phyloP scores from a whole-genome alignment of 179 eudicot genomes.

The Patellifolia procumbens region DNA sequence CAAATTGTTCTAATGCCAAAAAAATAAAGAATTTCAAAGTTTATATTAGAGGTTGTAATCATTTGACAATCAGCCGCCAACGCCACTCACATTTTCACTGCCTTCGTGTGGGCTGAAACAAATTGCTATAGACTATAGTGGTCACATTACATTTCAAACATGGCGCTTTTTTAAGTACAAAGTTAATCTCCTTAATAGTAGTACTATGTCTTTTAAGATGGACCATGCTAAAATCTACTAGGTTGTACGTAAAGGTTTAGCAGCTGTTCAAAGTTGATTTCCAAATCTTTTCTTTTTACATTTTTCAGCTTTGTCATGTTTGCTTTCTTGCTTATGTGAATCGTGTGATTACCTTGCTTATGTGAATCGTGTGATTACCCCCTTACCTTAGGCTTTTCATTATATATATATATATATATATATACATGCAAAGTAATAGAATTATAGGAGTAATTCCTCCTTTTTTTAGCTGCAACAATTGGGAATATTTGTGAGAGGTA shows the following conservation, averaged over 20 bases:
- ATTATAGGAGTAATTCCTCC: too few species aligned
- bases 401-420: too few species aligned
- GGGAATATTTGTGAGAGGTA: too few species aligned
- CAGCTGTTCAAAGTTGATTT: slow-evolving; percentile 28
- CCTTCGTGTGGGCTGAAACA: not conserved
- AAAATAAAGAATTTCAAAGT: too few species aligned
- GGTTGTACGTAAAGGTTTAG: not conserved
- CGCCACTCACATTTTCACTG: slow-evolving; percentile 2
- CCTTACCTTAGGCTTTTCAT: too few species aligned
- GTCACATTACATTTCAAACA: slow-evolving; percentile 2
- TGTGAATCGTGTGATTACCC: too few species aligned
- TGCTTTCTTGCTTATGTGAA: not conserved
- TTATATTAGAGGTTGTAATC: too few species aligned
- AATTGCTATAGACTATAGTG: not conserved
- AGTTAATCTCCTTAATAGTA: not conserved
- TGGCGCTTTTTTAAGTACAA: slow-evolving; percentile 16
- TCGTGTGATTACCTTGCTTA: not conserved
- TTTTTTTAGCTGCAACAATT: too few species aligned
- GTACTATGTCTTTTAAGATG: slow-evolving; percentile 5
- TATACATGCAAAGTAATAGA: too few species aligned
- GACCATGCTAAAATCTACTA: slow-evolving; percentile 1
- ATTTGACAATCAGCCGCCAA: not conserved
- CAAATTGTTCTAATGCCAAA: too few species aligned
- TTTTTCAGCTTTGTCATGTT: slow-evolving; percentile 3
- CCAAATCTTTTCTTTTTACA: slow-evolving; percentile 12